Percentiles rank a stretch among this genome's conserved stretches.
Conservation (phyloP, 768 basidiomycete species). For the Mycena epipterygia region DNA sequence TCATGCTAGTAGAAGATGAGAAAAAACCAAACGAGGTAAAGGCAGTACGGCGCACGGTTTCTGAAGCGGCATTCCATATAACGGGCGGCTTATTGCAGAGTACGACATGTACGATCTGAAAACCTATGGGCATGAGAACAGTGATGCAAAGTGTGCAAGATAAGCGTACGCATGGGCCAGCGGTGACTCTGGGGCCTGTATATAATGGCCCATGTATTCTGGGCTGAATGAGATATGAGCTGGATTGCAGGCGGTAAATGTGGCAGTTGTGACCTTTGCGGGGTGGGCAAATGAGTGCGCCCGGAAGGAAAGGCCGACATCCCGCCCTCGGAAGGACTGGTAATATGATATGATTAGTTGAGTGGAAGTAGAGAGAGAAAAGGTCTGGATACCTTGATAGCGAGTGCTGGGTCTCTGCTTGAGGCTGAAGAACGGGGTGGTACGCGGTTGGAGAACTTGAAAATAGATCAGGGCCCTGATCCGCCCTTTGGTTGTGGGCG, state of each 20-base stretch:
- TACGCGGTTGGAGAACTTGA: conserved; percentile 20
- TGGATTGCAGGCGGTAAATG: neutral
- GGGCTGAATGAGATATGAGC: conserved; percentile 39
- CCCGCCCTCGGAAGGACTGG: conserved; percentile 22
- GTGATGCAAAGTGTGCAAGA: neutral
- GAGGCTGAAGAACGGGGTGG: conserved; percentile 5
- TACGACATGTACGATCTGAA: conserved; percentile 27
- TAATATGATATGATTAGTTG: neutral
- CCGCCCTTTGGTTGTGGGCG: conserved; percentile 21
- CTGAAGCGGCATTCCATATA: conserved; percentile 27
- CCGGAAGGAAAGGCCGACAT: conserved; percentile 23
- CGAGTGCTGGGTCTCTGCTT: neutral
- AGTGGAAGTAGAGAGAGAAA: too few relatives aligned
- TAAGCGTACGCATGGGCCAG: conserved; percentile 40
- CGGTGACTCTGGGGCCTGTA: conserved; percentile 46
- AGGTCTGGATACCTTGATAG: conserved; percentile 7
- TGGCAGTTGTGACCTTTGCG: conserved; percentile 28
- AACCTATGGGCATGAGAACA: neutral
- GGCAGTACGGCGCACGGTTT: conserved; percentile 21
- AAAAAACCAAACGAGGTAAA: neutral
- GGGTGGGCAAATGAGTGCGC: conserved; percentile 35
- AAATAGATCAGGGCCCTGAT: conserved; percentile 25
- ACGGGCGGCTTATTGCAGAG: conserved; percentile 4
- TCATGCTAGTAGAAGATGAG: conserved; percentile 31
- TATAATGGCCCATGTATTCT: conserved; percentile 45